Conservation (phyloP, 2,329 filamentous ascomycete genomes). For the Aspergillus carbonarius region DNA sequence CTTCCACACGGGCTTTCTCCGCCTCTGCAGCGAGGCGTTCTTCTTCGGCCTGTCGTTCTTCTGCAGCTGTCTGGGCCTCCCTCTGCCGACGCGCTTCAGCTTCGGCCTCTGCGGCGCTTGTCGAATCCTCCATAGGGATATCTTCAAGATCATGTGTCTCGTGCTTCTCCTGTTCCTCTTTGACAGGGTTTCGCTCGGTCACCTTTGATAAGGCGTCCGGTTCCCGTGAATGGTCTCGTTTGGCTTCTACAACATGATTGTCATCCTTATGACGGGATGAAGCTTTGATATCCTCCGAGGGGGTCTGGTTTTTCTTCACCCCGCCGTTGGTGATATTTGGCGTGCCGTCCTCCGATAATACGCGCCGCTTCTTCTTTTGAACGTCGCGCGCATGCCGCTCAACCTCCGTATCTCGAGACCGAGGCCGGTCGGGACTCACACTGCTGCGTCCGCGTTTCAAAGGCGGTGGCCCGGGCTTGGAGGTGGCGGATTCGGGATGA, state of each 20-base stretch:
- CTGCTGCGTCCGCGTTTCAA: slow-evolving; percentile 46
- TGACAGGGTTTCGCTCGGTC: slow-evolving; percentile 27
- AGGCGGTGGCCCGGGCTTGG: slow-evolving; percentile 19
- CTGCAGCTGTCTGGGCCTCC: slow-evolving; percentile 28
- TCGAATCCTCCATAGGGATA: slow-evolving; percentile 31
- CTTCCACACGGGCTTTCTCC: slow-evolving; percentile 33
- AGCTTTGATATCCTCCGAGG: slow-evolving; percentile 20
- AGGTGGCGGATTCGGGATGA: slow-evolving; percentile 23
- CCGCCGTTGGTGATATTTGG: slow-evolving; percentile 32
- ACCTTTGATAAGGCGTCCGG: slow-evolving; percentile 15
- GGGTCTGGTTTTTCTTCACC: slow-evolving; percentile 28
- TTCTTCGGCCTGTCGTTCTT: slow-evolving; percentile 33
- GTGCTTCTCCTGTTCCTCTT: slow-evolving; percentile 32
- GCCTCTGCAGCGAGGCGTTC: slow-evolving; percentile 30
- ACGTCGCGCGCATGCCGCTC: slow-evolving; percentile 32
- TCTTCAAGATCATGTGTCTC: slow-evolving; percentile 29
- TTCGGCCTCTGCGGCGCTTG: slow-evolving; percentile 23
- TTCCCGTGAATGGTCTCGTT: slow-evolving; percentile 17
- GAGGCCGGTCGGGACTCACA: slow-evolving; percentile 41
- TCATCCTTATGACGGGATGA: slow-evolving; percentile 19
- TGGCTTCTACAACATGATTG: slow-evolving; percentile 19
- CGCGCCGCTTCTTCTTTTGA: slow-evolving; percentile 47
- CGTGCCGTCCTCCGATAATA: slow-evolving; percentile 40
- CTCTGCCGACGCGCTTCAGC: slow-evolving; percentile 25
- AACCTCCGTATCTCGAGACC: slow-evolving; percentile 34